These are phyloP conservation scores for Auriscalpium orientale DNA, from an alignment of 768 basidiomycete genomes.

Conservation along the genomic window DNA sequence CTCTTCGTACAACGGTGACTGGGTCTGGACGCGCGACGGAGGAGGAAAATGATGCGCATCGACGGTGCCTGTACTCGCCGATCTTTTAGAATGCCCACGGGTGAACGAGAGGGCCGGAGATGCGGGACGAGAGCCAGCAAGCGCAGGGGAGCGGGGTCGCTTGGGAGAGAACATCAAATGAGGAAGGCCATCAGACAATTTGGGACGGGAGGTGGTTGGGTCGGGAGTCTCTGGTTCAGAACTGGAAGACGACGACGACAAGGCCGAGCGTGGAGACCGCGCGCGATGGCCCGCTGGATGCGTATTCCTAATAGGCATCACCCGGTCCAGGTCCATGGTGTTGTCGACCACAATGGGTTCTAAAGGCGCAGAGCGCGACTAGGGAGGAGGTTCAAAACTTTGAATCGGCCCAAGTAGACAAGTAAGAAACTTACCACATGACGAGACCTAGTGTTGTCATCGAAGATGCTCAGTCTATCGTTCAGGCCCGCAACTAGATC, in stretches of 20 bases:
- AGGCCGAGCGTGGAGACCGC: slow-evolving; percentile 40
- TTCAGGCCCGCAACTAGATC: slow-evolving; percentile 61
- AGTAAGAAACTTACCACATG: slow-evolving; percentile 32
- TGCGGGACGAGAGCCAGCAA: slow-evolving; percentile 1
- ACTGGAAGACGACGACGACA: slow-evolving; percentile 36
- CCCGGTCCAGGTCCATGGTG: slow-evolving; percentile 53
- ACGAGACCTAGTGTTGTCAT: slow-evolving; percentile 46
- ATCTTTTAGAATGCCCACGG: background rate
- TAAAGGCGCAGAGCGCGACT: slow-evolving; percentile 31
- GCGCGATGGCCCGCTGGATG: slow-evolving; percentile 32
- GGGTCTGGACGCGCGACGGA: background rate
- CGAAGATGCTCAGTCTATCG: slow-evolving; percentile 49
- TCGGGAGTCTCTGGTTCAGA: slow-evolving; percentile 38
- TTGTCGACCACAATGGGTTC: slow-evolving; percentile 56
- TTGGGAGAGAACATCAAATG: slow-evolving; percentile 71
- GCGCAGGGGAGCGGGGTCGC: slow-evolving; percentile 42
- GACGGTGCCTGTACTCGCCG: background rate
- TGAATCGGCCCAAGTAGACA: background rate
- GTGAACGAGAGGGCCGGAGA: background rate
- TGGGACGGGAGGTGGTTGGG: slow-evolving; percentile 42
- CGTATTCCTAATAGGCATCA: slow-evolving; percentile 48
- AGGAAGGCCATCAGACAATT: slow-evolving; percentile 63
- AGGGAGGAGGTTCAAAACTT: slow-evolving; percentile 4
- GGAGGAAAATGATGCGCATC: background rate
- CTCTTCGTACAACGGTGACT: background rate